Conservation (phyloP, 2,329 filamentous ascomycete species). For the Aspergillus intermedius region DNA sequence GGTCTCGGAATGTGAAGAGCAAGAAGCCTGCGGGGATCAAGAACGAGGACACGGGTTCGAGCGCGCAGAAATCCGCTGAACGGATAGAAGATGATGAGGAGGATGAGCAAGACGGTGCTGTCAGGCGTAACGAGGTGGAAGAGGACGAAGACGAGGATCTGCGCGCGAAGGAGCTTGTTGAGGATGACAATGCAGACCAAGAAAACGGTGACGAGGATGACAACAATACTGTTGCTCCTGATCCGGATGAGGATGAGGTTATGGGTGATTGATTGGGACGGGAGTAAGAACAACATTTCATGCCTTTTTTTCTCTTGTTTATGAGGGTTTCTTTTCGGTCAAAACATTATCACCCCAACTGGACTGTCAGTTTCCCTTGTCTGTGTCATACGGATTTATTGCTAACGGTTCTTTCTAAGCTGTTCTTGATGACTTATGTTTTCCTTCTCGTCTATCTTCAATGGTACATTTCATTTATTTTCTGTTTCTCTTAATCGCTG, state of each 20-base stretch:
- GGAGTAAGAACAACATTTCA: background rate
- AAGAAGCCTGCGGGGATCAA: conserved; percentile 19
- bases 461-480: background rate
- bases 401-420: background rate
- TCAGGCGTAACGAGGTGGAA: conserved; percentile 16
- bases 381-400: background rate
- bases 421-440: background rate
- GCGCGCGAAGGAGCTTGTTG: conserved; percentile 28
- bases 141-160: conserved; percentile 40
- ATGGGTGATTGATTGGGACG: conserved; percentile 34
- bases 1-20: conserved; percentile 25
- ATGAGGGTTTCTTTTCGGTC: background rate
- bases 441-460: background rate
- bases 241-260: conserved; percentile 35
- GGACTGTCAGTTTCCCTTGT: too few species aligned
- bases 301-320: background rate
- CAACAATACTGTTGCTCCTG: conserved; percentile 18
- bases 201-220: conserved; percentile 25
- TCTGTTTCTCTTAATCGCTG: background rate
- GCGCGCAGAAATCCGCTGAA: conserved; percentile 32
- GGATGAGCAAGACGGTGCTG: conserved; percentile 28
- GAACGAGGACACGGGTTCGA: conserved; percentile 10
- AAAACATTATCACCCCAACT: too few species aligned
- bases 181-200: conserved; percentile 40
- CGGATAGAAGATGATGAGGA: conserved; percentile 40